Conservation (phyloP, 495 filamentous ascomycete genomes). For the Penicillium pulvis region DNA sequence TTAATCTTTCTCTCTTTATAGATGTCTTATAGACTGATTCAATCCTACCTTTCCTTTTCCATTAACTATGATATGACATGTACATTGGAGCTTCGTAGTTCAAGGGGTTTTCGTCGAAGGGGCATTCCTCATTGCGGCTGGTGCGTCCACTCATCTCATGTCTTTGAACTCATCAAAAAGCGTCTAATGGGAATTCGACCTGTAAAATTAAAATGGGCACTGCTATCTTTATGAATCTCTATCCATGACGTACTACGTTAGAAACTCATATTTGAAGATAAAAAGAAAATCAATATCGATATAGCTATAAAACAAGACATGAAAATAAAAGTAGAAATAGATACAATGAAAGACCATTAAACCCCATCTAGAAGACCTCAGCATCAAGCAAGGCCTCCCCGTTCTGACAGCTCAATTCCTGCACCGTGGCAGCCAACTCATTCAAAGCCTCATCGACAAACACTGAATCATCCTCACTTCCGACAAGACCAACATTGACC, state of each 20-base stretch:
- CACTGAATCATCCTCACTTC: constrained; percentile 28
- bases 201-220: no score
- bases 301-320: background rate
- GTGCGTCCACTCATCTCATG: background rate
- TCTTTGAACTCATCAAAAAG: background rate
- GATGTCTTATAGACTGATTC: background rate
- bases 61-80: no score
- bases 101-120: no score
- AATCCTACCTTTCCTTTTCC: background rate
- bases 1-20: background rate
- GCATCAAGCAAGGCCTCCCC: constrained; percentile 17
- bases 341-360: background rate
- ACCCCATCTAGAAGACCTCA: background rate
- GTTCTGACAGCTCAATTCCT: constrained; percentile 22
- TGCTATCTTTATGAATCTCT: no score
- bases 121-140: no score
- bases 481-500: constrained; percentile 41
- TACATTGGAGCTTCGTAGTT: no score
- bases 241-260: no score
- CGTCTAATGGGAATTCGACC: no score
- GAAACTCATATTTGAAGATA: background rate
- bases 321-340: background rate
- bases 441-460: constrained; percentile 33
- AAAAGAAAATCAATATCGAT: background rate
- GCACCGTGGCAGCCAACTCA: constrained; percentile 30